These are phyloP conservation scores for Fraxinus pennsylvanica DNA, from an alignment of 257 asterid species.

Conservation along the genomic window DNA sequence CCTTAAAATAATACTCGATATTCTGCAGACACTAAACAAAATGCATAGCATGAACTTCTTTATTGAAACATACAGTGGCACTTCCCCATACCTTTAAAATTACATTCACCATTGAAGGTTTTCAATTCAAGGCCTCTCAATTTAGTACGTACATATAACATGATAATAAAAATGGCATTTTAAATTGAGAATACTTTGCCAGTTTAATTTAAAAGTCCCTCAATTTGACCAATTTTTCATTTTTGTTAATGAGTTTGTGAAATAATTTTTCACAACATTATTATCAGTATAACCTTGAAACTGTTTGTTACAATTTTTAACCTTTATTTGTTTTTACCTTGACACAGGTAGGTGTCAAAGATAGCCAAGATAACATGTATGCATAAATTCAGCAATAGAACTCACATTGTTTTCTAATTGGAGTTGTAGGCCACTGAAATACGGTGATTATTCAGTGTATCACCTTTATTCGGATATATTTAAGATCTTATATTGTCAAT, in stretches of 20 bases:
- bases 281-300: neutral
- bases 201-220: too few species aligned
- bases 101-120: neutral
- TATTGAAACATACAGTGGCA: neutral
- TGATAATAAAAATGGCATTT: too few species aligned
- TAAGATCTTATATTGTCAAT: neutral
- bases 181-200: too few species aligned
- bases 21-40: neutral
- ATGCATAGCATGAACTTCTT: neutral
- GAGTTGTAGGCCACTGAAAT: constrained; percentile 17
- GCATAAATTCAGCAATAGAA: constrained; percentile 16
- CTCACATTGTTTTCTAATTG: neutral
- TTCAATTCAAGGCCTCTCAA: neutral
- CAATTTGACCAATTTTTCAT: constrained; percentile 4
- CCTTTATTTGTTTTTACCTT: constrained; percentile 18
- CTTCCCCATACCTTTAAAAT: neutral
- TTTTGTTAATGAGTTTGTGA: constrained; percentile 11
- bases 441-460: neutral
- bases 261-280: neutral
- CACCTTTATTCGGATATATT: neutral
- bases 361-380: constrained; percentile 29
- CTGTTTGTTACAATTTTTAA: constrained; percentile 1
- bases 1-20: constrained; percentile 6
- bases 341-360: constrained; percentile 30
- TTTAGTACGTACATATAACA: neutral